Evolutionary conservation across 2,329 filamentous ascomycete species (phyloP).

Genomic region (Seiridium unicorne): DNA sequence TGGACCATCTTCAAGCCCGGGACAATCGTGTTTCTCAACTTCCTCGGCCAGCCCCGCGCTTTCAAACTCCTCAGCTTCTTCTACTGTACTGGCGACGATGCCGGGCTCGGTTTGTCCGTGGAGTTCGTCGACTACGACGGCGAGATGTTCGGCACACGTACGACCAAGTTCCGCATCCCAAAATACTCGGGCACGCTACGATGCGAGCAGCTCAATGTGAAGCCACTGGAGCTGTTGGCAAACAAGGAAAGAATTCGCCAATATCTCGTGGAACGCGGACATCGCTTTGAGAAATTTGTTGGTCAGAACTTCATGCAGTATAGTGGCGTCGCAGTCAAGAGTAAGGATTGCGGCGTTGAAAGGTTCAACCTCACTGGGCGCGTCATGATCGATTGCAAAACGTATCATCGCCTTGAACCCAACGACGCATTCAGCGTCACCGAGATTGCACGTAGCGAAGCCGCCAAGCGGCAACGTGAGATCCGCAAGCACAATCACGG

Average conservation of each 20-base stretch:
- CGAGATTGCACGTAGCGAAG: conserved; percentile 13
- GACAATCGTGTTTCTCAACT: conserved; percentile 11
- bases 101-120: conserved; percentile 20
- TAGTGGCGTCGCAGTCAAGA: conserved; percentile 23
- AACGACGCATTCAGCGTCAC: conserved; percentile 21
- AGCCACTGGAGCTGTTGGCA: conserved; percentile 27
- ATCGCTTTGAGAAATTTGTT: conserved; percentile 27
- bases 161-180: conserved; percentile 20
- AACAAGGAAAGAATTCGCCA: conserved; percentile 15
- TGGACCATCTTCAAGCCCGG: conserved; percentile 25
- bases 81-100: conserved; percentile 20
- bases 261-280: conserved; percentile 26
- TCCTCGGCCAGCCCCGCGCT: conserved; percentile 24
- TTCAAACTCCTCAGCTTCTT: conserved; percentile 25
- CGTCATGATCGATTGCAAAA: conserved; percentile 34
- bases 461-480: conserved; percentile 15
- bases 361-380: conserved; percentile 27
- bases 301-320: conserved; percentile 34
- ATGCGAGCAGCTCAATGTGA: conserved; percentile 24
- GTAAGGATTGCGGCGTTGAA: conserved; percentile 12
- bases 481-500: conserved; percentile 6
- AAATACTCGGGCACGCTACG: conserved; percentile 24
- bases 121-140: conserved; percentile 34
- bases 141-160: conserved; percentile 27
- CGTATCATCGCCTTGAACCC: conserved; percentile 27